These are phyloP conservation scores for Chaetoceros tenuissimus DNA, from an alignment of 108 stramenopile species.

Conservation along the genomic window DNA sequence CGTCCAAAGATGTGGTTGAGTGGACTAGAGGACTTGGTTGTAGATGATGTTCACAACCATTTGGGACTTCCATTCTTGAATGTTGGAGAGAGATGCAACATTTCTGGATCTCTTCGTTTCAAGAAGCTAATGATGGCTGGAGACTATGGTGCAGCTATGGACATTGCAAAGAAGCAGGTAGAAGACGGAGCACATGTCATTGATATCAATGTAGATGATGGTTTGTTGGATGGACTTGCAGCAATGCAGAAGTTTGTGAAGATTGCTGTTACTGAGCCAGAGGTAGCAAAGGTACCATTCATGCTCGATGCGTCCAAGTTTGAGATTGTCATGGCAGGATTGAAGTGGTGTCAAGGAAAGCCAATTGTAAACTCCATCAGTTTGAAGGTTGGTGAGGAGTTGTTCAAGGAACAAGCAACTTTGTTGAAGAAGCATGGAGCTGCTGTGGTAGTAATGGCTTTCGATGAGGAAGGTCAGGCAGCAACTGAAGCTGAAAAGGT, in stretches of 20 bases:
- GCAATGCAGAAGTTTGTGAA: constrained; percentile 99
- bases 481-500: constrained; percentile 95
- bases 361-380: constrained; percentile 96
- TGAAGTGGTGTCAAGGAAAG: constrained; percentile 98
- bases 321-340: constrained; percentile 89
- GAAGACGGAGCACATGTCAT: constrained; percentile 98
- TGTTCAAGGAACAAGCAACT: constrained; percentile 94
- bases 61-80: constrained; percentile 92
- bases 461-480: constrained; percentile 98
- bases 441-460: constrained; percentile 99
- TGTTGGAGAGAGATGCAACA: constrained; percentile 97
- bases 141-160: constrained; percentile 94
- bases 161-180: constrained; percentile 96
- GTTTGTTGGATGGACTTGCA: constrained; percentile 93
- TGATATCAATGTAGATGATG: constrained; percentile 99
- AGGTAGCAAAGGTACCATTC: constrained; percentile 94
- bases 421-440: constrained; percentile 94
- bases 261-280: constrained; percentile 97
- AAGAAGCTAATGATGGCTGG: constrained; percentile 97
- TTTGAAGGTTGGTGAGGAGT: constrained; percentile 96
- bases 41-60: constrained; percentile 89
- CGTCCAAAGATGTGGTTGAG: constrained; percentile 95
- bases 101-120: constrained; percentile 90
- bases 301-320: constrained; percentile 99
- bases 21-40: constrained; percentile 90